Percentiles rank a stretch among this genome's conserved stretches.
These are phyloP conservation scores for Phytophthora europaea DNA, from an alignment of 352 stramenopile genomes.

Conservation along the genomic window DNA sequence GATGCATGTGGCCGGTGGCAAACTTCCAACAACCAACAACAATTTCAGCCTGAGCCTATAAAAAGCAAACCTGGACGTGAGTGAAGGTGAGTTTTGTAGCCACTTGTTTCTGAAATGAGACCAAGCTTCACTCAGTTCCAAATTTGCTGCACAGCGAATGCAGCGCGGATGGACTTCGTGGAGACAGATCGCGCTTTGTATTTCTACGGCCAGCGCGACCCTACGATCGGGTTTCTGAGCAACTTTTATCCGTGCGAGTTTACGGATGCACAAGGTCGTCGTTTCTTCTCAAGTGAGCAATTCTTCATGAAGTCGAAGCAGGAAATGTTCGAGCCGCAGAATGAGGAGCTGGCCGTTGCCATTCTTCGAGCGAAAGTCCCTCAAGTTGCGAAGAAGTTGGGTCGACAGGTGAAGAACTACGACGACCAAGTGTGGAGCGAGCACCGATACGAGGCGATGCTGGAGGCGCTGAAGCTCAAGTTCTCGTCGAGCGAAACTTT, in stretches of 20 bases:
- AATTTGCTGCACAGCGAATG: not conserved
- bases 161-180: constrained; percentile 35
- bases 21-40: too few species aligned
- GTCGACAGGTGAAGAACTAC: constrained; percentile 62
- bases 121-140: not conserved
- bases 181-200: constrained; percentile 54
- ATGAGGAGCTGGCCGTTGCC: constrained; percentile 45
- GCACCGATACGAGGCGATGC: constrained; percentile 57
- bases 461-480: constrained; percentile 75
- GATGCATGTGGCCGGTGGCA: too few species aligned
- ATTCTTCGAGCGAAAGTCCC: constrained; percentile 63
- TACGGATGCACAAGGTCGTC: constrained; percentile 36
- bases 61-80: not conserved
- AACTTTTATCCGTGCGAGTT: constrained; percentile 76
- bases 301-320: constrained; percentile 83
- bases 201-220: constrained; percentile 61
- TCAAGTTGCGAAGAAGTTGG: constrained; percentile 33
- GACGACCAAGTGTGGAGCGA: constrained; percentile 57
- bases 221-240: constrained; percentile 60
- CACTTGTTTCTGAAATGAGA: not conserved
- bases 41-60: too few species aligned
- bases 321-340: constrained; percentile 65
- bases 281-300: constrained; percentile 76
- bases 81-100: not conserved
- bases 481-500: constrained; percentile 52